Percentiles rank a stretch among this genome's conserved stretches.
phyloP scores from a whole-genome alignment of 257 asterid genomes.

The Fraxinus americana region DNA sequence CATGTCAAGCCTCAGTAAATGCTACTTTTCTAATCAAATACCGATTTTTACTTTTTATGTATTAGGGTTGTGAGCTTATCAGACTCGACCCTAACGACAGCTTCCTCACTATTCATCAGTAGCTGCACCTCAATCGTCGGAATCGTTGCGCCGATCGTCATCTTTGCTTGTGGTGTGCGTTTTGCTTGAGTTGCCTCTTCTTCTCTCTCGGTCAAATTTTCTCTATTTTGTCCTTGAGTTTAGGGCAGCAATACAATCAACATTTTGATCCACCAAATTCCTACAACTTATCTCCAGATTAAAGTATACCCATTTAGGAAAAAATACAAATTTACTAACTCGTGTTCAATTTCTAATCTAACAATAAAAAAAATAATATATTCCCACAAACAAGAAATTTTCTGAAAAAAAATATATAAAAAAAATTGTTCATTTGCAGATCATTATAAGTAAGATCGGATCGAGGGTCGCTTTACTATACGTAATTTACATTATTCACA shows the following conservation, averaged over 20 bases:
- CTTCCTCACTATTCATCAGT: too few species aligned
- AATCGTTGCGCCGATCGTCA: too few species aligned
- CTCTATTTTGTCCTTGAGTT: background rate
- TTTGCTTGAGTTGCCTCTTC: too few species aligned
- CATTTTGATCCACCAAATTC: background rate
- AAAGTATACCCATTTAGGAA: background rate
- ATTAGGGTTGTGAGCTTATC: too few species aligned
- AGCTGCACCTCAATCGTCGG: too few species aligned
- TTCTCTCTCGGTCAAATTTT: too few species aligned
- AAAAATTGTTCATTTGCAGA: background rate
- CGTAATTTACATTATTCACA: background rate
- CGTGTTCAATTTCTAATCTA: background rate
- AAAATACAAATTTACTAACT: background rate
- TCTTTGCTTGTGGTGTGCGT: too few species aligned
- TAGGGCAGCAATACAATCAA: background rate
- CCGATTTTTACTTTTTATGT: too few species aligned
- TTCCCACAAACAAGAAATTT: background rate
- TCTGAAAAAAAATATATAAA: background rate
- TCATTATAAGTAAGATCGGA: background rate
- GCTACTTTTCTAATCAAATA: too few species aligned
- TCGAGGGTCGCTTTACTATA: background rate
- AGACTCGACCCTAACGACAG: too few species aligned
- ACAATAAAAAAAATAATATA: too few species aligned
- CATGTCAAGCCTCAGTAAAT: too few species aligned
- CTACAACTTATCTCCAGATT: background rate